These are phyloP conservation scores for Cystobasidium onofrii DNA, from an alignment of 768 basidiomycete genomes.

Conservation along the genomic window DNA sequence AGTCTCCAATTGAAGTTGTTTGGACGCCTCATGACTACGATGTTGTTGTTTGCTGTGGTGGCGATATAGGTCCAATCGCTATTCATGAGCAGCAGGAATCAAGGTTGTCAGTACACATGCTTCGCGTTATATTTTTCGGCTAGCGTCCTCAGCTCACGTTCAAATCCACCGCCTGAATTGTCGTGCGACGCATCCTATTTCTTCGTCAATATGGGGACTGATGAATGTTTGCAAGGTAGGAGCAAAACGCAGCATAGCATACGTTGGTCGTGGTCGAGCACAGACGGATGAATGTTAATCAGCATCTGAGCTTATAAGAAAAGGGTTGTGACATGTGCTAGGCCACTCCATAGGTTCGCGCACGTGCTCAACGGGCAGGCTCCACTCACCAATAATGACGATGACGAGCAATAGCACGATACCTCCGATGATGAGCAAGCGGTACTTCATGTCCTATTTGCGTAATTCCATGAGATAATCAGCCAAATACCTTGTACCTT, in stretches of 20 bases:
- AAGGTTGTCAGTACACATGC: neutral
- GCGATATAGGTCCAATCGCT: constrained; percentile 32
- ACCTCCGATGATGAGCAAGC: constrained; percentile 86
- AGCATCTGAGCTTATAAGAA: no score
- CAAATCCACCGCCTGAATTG: constrained; percentile 16
- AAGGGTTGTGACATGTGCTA: neutral
- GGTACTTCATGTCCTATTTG: constrained; percentile 60
- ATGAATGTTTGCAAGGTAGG: no score
- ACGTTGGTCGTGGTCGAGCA: no score
- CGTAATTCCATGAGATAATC: no score
- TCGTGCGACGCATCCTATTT: constrained; percentile 35
- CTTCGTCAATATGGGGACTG: constrained; percentile 33
- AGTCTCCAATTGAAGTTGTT: no score
- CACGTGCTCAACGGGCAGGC: neutral
- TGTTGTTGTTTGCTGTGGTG: neutral
- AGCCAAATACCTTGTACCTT: no score
- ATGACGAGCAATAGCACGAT: constrained; percentile 73
- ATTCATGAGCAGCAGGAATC: neutral
- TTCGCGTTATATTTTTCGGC: neutral
- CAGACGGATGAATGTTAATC: no score
- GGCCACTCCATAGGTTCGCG: neutral
- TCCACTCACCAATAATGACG: constrained; percentile 66
- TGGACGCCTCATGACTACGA: neutral
- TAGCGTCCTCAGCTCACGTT: constrained; percentile 20
- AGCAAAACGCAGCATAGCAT: no score